Evolutionary conservation across 768 basidiomycete genomes (phyloP).

Genomic region (Rhizopogon rudus): DNA sequence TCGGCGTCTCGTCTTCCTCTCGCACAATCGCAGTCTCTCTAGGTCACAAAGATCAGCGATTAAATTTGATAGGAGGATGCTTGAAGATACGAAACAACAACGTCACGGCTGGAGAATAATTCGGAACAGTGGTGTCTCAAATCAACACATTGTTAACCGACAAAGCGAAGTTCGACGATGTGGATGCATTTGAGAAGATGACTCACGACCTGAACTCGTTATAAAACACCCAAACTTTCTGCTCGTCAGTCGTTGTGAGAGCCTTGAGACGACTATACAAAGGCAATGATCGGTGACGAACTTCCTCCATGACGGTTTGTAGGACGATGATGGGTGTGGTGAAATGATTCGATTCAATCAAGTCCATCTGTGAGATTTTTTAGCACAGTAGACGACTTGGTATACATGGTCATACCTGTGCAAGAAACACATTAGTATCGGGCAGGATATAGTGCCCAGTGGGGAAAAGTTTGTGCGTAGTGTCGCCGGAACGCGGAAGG

Average conservation of each 20-base stretch:
- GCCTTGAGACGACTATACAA: slow-evolving; percentile 89
- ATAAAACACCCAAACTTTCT: slow-evolving; percentile 80
- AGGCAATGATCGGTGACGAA: slow-evolving; percentile 89
- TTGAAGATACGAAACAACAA: not conserved
- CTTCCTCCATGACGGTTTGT: slow-evolving; percentile 96
- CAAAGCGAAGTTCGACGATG: not conserved
- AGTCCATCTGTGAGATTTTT: slow-evolving; percentile 69
- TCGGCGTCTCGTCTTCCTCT: slow-evolving; percentile 77
- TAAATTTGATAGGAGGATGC: too few relatives aligned
- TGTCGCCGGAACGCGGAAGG: slow-evolving; percentile 58
- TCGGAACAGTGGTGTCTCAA: not conserved
- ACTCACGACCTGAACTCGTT: slow-evolving; percentile 82
- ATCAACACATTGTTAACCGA: not conserved
- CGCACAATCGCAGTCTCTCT: slow-evolving; percentile 81
- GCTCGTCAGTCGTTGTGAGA: slow-evolving; percentile 80
- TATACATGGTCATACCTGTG: slow-evolving; percentile 53
- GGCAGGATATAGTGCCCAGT: slow-evolving; percentile 81
- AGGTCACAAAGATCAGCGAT: not conserved
- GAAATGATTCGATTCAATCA: slow-evolving; percentile 77
- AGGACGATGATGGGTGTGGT: slow-evolving; percentile 80
- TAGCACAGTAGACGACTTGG: not conserved
- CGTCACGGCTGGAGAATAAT: not conserved
- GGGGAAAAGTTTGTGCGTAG: slow-evolving; percentile 49
- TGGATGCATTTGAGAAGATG: too few relatives aligned
- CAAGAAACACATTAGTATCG: slow-evolving; percentile 92